Conservation (phyloP, 306 rosid genomes). For the Acacia confusa region DNA sequence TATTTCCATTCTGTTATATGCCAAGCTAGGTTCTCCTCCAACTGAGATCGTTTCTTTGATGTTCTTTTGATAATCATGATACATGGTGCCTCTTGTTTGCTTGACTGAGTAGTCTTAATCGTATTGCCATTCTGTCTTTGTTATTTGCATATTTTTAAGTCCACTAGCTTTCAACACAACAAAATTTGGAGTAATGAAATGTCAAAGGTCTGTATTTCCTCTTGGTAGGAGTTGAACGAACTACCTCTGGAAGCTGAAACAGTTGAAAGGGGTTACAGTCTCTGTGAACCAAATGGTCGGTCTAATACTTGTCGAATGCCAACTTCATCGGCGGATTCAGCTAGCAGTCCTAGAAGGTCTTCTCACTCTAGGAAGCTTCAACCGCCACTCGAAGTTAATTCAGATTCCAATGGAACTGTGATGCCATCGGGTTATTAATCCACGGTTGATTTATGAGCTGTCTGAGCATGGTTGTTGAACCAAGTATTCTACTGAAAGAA, state of each 20-base stretch:
- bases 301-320: slow-evolving; percentile 72
- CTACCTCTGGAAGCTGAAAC: slow-evolving; percentile 85
- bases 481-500: slow-evolving; percentile 22
- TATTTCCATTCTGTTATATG: slow-evolving; percentile 13
- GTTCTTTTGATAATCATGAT: slow-evolving; percentile 14
- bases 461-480: slow-evolving; percentile 7
- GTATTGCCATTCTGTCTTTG: not conserved
- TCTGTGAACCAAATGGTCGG: slow-evolving; percentile 68
- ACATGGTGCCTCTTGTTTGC: not conserved
- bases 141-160: slow-evolving; percentile 10
- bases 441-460: slow-evolving; percentile 40
- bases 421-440: slow-evolving; percentile 45
- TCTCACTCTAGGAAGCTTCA: slow-evolving; percentile 65
- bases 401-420: slow-evolving; percentile 67
- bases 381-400: slow-evolving; percentile 46
- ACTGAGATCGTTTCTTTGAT: not conserved
- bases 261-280: slow-evolving; percentile 74
- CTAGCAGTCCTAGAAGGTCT: slow-evolving; percentile 55
- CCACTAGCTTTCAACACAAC: slow-evolving; percentile 5
- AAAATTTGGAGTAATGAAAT: not conserved
- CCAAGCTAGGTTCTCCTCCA: slow-evolving; percentile 1
- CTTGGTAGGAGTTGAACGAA: slow-evolving; percentile 77
- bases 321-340: slow-evolving; percentile 56
- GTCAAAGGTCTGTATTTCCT: slow-evolving; percentile 24
- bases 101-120: not conserved